Percentiles rank a stretch among this genome's conserved stretches.
Evolutionary conservation across 2,329 filamentous ascomycete genomes (phyloP).

Genomic region (Macrophomina tecta): DNA sequence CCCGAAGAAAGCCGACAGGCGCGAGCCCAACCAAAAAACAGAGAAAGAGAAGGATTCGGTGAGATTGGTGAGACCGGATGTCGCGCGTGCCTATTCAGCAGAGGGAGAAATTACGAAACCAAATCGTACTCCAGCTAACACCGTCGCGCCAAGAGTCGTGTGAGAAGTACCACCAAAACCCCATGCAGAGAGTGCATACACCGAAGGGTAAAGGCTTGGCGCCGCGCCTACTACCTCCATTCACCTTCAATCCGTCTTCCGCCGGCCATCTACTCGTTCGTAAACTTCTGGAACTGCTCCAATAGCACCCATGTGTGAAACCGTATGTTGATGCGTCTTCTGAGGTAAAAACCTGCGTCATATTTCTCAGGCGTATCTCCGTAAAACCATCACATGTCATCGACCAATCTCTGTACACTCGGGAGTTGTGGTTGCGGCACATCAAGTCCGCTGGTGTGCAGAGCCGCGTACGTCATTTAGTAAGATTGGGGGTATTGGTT

Average conservation of each 20-base stretch:
- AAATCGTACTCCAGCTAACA: constrained; percentile 25
- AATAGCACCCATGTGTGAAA: constrained; percentile 2
- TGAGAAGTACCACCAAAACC: constrained; percentile 21
- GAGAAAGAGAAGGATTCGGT: constrained; percentile 4
- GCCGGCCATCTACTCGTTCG: constrained; percentile 13
- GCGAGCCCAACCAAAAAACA: constrained; percentile 16
- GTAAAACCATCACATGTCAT: constrained; percentile 23
- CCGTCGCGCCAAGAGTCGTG: constrained; percentile 21
- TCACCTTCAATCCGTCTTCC: constrained; percentile 7
- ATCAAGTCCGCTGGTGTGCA: constrained; percentile 1
- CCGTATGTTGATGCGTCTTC: constrained; percentile 12
- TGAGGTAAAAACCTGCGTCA: constrained; percentile 16
- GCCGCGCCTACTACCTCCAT: constrained; percentile 9
- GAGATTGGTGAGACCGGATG: constrained; percentile 11
- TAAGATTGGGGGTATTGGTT: constrained; percentile 59
- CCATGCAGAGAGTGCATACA: constrained; percentile 24
- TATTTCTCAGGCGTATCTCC: constrained; percentile 14
- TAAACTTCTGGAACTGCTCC: constrained; percentile 11
- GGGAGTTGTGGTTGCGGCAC: constrained; percentile 9
- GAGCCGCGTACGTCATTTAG: constrained; percentile 37
- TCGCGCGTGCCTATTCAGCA: not conserved
- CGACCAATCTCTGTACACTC: constrained; percentile 21
- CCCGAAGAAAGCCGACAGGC: not conserved
- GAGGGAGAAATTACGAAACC: constrained; percentile 18
- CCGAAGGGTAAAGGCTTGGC: constrained; percentile 10